Conservation (phyloP, 768 basidiomycete species). For the Lentinula lateritia region DNA sequence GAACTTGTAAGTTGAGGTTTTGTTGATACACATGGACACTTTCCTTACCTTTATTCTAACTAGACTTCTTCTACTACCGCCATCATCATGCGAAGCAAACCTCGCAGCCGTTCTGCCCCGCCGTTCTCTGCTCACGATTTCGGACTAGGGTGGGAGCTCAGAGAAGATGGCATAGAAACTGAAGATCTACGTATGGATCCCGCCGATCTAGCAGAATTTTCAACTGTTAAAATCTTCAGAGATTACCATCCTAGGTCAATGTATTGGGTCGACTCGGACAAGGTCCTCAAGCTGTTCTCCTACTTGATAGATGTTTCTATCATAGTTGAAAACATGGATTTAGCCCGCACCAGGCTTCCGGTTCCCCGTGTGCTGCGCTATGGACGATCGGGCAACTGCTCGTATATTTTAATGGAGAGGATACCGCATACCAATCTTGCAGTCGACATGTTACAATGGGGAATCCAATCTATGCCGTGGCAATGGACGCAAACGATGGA, state of each 20-base stretch:
- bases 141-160: neutral
- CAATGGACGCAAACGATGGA: neutral
- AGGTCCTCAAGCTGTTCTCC: neutral
- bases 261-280: neutral
- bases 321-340: slow-evolving; percentile 3
- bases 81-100: neutral
- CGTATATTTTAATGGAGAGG: slow-evolving; percentile 8
- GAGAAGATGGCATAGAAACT: neutral
- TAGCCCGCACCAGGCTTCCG: neutral
- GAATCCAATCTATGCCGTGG: neutral
- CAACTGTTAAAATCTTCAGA: neutral
- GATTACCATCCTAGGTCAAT: neutral
- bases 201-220: neutral
- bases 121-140: neutral
- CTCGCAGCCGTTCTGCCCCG: slow-evolving; percentile 1
- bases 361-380: neutral
- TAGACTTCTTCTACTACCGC: too few relatives aligned
- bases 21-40: neutral
- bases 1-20: too few relatives aligned
- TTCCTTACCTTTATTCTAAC: neutral
- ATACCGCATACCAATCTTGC: neutral
- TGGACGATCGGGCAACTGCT: slow-evolving; percentile 6
- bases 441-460: neutral
- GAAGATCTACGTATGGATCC: neutral
- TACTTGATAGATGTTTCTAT: slow-evolving; percentile 4